Conservation (phyloP, 163 green algal species). For the Coccomyxa subellipsoidea region DNA sequence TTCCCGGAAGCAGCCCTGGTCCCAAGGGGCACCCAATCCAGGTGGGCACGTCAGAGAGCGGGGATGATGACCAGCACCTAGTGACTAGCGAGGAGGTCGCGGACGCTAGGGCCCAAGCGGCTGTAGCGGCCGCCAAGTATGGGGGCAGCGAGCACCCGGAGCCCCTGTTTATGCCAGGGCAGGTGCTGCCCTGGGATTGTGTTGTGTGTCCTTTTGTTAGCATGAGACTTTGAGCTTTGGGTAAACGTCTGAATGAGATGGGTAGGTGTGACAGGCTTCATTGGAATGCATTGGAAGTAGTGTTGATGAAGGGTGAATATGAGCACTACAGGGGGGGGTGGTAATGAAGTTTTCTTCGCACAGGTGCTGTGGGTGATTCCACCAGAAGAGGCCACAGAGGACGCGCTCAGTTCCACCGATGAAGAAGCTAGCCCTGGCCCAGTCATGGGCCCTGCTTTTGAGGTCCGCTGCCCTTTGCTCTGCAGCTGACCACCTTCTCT, state of each 20-base stretch:
- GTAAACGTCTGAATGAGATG: background rate
- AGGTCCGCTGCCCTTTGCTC: background rate
- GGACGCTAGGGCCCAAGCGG: background rate
- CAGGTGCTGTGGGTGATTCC: background rate
- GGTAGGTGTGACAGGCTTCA: background rate
- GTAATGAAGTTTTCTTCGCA: too few relatives aligned
- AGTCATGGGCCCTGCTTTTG: background rate
- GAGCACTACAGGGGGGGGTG: background rate
- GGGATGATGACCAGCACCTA: background rate
- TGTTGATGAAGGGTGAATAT: background rate
- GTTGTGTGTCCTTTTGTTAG: background rate
- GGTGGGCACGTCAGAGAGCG: background rate
- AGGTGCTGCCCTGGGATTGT: too few relatives aligned
- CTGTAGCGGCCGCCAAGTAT: background rate
- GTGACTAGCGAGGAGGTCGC: background rate
- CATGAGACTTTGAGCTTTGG: background rate
- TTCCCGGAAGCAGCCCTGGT: background rate
- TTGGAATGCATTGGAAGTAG: background rate
- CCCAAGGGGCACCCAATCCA: background rate
- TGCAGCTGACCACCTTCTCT: background rate
- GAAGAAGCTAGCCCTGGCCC: background rate
- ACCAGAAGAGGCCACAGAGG: background rate
- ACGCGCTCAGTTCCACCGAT: background rate
- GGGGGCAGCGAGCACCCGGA: background rate
- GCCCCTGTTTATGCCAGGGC: slow-evolving; percentile 1